Conservation (phyloP, 495 filamentous ascomycete species). For the Margaritispora aquatica region DNA sequence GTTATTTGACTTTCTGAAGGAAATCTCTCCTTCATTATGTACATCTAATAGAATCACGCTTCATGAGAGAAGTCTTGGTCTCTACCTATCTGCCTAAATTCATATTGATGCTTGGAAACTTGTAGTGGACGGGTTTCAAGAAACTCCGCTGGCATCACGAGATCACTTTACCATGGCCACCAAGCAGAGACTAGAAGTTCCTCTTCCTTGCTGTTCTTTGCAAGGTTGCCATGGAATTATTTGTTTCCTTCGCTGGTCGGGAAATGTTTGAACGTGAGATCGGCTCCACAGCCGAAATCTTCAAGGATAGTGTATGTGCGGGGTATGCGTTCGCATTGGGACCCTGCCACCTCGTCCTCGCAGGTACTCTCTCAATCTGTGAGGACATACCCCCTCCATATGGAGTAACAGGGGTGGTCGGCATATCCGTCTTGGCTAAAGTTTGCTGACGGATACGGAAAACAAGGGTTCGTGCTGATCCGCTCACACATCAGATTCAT, state of each 20-base stretch:
- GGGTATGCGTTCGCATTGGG: no score
- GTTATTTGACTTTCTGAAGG: background rate
- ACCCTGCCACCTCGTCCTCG: background rate
- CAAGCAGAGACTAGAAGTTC: background rate
- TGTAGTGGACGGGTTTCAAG: background rate
- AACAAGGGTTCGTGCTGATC: background rate
- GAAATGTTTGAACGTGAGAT: no score
- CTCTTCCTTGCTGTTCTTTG: background rate
- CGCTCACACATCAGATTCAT: no score
- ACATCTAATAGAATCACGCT: background rate
- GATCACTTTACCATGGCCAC: background rate
- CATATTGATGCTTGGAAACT: background rate
- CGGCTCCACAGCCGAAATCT: no score
- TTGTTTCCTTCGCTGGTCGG: no score
- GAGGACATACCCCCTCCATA: background rate
- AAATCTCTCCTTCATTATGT: background rate
- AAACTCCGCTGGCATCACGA: background rate
- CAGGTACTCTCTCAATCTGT: background rate
- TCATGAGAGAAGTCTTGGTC: background rate
- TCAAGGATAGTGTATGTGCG: no score
- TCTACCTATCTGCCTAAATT: background rate
- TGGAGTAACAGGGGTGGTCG: background rate
- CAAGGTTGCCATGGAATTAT: no score
- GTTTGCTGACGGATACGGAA: background rate
- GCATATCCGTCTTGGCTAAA: background rate